Evolutionary conservation across 2,329 filamentous ascomycete species (phyloP).

Genomic region (Hypoxylon rubiginosum): DNA sequence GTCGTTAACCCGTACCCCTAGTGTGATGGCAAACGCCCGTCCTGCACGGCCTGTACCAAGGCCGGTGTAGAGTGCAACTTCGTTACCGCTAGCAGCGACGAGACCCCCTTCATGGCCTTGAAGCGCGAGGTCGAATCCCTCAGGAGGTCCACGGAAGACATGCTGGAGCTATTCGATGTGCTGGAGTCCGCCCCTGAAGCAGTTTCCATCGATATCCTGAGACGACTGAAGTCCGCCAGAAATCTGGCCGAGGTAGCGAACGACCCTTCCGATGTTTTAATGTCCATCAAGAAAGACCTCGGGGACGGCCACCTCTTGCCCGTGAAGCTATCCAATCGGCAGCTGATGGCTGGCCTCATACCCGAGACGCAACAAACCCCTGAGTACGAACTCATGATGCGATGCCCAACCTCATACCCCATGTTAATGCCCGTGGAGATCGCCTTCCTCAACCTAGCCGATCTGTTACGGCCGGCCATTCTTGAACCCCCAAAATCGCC

Average conservation of each 20-base stretch:
- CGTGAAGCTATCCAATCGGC: conserved; percentile 38
- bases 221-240: conserved; percentile 37
- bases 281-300: conserved; percentile 37
- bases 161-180: conserved; percentile 37
- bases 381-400: conserved; percentile 43
- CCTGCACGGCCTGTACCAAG: conserved; percentile 37
- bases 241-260: conserved; percentile 23
- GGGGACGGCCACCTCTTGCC: conserved; percentile 29
- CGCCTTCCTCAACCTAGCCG: conserved; percentile 38
- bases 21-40: conserved; percentile 42
- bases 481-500: conserved; percentile 15
- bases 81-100: conserved; percentile 41
- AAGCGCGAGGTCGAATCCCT: conserved; percentile 42
- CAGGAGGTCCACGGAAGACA: conserved; percentile 34
- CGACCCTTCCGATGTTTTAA: conserved; percentile 34
- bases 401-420: conserved; percentile 36
- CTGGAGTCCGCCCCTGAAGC: conserved; percentile 38
- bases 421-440: conserved; percentile 38
- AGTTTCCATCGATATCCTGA: conserved; percentile 38
- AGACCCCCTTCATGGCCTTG: conserved; percentile 43
- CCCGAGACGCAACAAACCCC: conserved; percentile 35
- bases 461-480: conserved; percentile 31
- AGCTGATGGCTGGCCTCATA: conserved; percentile 38
- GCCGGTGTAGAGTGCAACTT: conserved; percentile 36
- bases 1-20: conserved; percentile 17